Conservation (phyloP, 345 rosid species). For the Erysimum cheiranthoides region DNA sequence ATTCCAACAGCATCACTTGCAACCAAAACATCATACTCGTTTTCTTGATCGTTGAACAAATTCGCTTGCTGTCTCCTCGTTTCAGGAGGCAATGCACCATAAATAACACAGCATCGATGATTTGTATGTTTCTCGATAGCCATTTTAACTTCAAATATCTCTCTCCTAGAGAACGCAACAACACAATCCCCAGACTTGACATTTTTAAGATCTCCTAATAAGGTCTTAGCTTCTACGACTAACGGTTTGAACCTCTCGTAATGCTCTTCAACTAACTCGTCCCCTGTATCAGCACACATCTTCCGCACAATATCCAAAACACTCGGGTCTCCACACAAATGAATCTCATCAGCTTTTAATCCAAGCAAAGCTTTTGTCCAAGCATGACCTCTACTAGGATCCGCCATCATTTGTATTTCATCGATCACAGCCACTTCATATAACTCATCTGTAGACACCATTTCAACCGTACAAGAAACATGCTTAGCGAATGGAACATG, state of each 20-base stretch:
- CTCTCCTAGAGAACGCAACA: slow-evolving; percentile 94
- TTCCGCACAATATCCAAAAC: slow-evolving; percentile 77
- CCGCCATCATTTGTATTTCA: slow-evolving; percentile 93
- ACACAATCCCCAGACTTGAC: slow-evolving; percentile 87
- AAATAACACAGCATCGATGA: slow-evolving; percentile 93
- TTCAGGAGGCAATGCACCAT: slow-evolving; percentile 95
- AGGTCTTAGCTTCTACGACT: slow-evolving; percentile 89
- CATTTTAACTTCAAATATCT: slow-evolving; percentile 89
- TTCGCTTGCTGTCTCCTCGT: slow-evolving; percentile 94
- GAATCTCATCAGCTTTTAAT: slow-evolving; percentile 93
- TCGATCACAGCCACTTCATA: slow-evolving; percentile 94
- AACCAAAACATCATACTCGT: slow-evolving; percentile 89
- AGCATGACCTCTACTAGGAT: slow-evolving; percentile 78
- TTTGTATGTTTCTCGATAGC: slow-evolving; percentile 83
- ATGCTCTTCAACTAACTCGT: slow-evolving; percentile 79
- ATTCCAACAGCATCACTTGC: slow-evolving; percentile 98
- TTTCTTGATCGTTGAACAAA: slow-evolving; percentile 85
- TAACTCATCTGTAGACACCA: slow-evolving; percentile 77
- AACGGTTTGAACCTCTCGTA: slow-evolving; percentile 86
- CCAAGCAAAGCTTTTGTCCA: slow-evolving; percentile 96
- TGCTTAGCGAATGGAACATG: slow-evolving; percentile 79
- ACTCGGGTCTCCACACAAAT: slow-evolving; percentile 95
- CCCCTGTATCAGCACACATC: slow-evolving; percentile 89
- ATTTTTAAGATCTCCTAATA: slow-evolving; percentile 76
- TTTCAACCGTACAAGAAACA: slow-evolving; percentile 90